These are phyloP conservation scores for Leccinum subspadiceum DNA, from an alignment of 1,284 basidiomycete genomes.

Conservation along the genomic window DNA sequence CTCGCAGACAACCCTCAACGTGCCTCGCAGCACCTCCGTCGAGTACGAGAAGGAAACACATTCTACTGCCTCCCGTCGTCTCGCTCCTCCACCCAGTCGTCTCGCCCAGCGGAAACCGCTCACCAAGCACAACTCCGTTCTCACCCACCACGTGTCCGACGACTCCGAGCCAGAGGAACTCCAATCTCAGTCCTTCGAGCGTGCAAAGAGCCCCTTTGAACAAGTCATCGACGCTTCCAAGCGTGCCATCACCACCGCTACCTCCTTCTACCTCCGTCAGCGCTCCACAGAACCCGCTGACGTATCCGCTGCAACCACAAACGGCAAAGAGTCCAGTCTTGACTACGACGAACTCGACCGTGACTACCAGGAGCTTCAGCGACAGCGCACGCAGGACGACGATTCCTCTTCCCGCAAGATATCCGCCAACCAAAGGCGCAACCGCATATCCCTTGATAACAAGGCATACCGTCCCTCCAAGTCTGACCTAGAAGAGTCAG, in stretches of 20 bases:
- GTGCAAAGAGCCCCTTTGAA: constrained; percentile 66
- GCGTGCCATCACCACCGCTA: constrained; percentile 48
- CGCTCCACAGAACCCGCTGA: constrained; percentile 52
- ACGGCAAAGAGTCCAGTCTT: constrained; percentile 61
- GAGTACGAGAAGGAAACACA: constrained; percentile 72
- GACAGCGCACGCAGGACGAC: constrained; percentile 16
- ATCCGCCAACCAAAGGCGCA: constrained; percentile 43
- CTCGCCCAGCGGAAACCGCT: constrained; percentile 44
- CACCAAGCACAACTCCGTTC: constrained; percentile 49
- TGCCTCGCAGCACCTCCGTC: constrained; percentile 72
- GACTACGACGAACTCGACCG: constrained; percentile 76
- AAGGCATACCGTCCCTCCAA: constrained; percentile 70
- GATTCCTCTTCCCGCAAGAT: constrained; percentile 30
- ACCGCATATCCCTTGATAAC: constrained; percentile 70
- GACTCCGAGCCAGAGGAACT: constrained; percentile 63
- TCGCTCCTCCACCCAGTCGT: constrained; percentile 55
- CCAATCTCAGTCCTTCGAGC: constrained; percentile 27
- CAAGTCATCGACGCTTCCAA: constrained; percentile 53
- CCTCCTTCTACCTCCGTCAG: constrained; percentile 57
- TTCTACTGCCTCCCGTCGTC: constrained; percentile 49
- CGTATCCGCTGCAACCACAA: constrained; percentile 28
- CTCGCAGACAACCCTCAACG: constrained; percentile 43
- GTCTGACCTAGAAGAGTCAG: constrained; percentile 60
- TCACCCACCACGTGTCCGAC: constrained; percentile 53
- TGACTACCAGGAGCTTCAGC: constrained; percentile 41